Evolutionary conservation across 2,329 filamentous ascomycete genomes (phyloP), one percentile per base, ranked within the genome.

Genomic region (Chalara sp.): DNA sequence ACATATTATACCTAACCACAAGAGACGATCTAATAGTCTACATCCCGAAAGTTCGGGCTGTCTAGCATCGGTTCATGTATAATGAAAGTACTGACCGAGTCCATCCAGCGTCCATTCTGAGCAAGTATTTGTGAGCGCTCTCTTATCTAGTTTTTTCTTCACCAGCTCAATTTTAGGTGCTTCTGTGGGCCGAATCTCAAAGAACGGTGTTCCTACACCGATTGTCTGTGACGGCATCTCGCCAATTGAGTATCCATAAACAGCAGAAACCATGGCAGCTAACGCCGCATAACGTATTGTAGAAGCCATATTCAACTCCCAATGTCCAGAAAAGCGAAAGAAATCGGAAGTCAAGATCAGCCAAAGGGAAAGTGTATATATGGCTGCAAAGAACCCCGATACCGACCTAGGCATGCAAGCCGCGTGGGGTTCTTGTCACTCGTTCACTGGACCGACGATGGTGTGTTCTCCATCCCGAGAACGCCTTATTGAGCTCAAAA

Each of bases 41-140:
- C 21, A 3, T 21, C 21, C 21, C 3, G 21, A 21, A 21, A 21
- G 21, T 3, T 21, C 21, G 21, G 21, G 21, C 21, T 3, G 21
- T 21, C 21, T 3, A 21, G 13, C 12, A 44, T 12, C 0, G 6
- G 30, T 10, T 6, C 10, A 32, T 30, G 5, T n/a, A 49, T 32
- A 41, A 5, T 13, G 8, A 31, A 28, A 53, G 47, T 4, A 30
- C 51, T 55, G 53, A 44, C 58, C 58, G 29, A 53, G 56, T 31
- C 60, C 57, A 2, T 37, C 35, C n/a, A 37, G 35, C 8, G 58
- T 58, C 58, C 59, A 61, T 41, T 61, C 56, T n/a, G 53, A 50
- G 49, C 58, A 61, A 21, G 46, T 42, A 52, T 57, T 60, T 1
- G 55, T 56, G 11, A 51, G 32, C 21, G 37, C 50, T 32, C 49